phyloP scores from a whole-genome alignment of 345 rosid species.

The Excoecaria cochinchinensis region DNA sequence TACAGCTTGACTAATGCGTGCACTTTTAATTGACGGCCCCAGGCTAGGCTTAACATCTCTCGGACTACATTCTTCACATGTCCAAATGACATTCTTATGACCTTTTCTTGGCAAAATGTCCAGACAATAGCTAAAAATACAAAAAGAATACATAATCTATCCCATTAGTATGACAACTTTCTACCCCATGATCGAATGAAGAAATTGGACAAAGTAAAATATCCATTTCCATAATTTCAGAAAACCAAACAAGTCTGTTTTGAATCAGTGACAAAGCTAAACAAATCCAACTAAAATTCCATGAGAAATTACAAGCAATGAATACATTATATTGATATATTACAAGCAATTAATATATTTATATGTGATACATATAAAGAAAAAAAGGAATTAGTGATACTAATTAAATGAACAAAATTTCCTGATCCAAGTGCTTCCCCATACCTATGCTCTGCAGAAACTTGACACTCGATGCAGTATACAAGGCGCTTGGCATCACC shows the following conservation, averaged over 20 bases:
- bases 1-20: slow-evolving; percentile 19
- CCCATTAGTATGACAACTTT: no score
- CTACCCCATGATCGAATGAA: neutral
- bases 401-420: no score
- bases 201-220: neutral
- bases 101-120: slow-evolving; percentile 11
- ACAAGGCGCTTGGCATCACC: no score
- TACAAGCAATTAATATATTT: no score
- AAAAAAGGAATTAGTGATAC: neutral
- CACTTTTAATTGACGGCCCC: slow-evolving; percentile 17
- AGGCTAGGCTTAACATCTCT: slow-evolving; percentile 8
- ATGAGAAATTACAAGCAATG: no score
- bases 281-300: neutral
- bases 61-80: slow-evolving; percentile 24
- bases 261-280: neutral
- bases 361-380: no score
- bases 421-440: neutral
- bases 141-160: neutral
- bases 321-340: no score
- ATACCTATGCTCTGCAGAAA: slow-evolving; percentile 27
- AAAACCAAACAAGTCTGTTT: neutral
- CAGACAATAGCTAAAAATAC: slow-evolving; percentile 24
- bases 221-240: neutral
- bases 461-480: slow-evolving; percentile 22
- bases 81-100: slow-evolving; percentile 3